phyloP scores from a whole-genome alignment of 2,329 filamentous ascomycete species.

The Trichoderma aggressivum region DNA sequence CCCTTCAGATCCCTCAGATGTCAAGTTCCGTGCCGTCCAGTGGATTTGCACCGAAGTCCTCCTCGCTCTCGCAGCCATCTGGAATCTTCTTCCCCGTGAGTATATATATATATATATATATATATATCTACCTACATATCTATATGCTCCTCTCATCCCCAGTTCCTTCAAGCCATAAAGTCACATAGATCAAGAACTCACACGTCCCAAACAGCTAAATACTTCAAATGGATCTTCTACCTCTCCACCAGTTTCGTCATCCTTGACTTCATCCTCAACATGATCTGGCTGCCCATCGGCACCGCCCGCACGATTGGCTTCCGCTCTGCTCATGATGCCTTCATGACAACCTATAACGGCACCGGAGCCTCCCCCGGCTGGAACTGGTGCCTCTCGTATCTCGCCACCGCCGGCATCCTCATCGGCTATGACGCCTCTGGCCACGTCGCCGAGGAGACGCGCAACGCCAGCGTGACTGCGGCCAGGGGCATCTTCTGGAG shows the following conservation, averaged over 20 bases:
- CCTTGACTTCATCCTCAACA: slow-evolving; percentile 56
- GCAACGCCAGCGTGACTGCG: slow-evolving; percentile 53
- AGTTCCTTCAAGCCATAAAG: neutral
- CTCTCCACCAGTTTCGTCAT: slow-evolving; percentile 49
- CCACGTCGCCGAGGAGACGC: slow-evolving; percentile 60
- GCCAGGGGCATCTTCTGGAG: slow-evolving; percentile 60
- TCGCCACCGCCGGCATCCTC: slow-evolving; percentile 57
- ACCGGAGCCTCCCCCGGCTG: slow-evolving; percentile 54
- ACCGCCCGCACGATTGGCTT: slow-evolving; percentile 55
- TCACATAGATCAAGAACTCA: slow-evolving; percentile 6
- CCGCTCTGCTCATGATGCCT: slow-evolving; percentile 55
- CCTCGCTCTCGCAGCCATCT: slow-evolving; percentile 46
- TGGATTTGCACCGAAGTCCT: slow-evolving; percentile 56
- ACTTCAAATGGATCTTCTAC: slow-evolving; percentile 50
- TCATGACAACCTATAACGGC: slow-evolving; percentile 58
- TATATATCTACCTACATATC: too few relatives aligned
- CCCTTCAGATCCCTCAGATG: slow-evolving; percentile 47
- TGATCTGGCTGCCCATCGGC: slow-evolving; percentile 60
- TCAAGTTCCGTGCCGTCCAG: slow-evolving; percentile 59
- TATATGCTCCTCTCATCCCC: neutral
- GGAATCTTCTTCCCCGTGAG: slow-evolving; percentile 51
- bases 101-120: neutral
- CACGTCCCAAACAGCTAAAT: slow-evolving; percentile 33
- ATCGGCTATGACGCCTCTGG: slow-evolving; percentile 61
- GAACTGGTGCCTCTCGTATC: slow-evolving; percentile 62